phyloP scores from a whole-genome alignment of 2,329 filamentous ascomycete genomes.

The Ceratocystis eucalypticola region DNA sequence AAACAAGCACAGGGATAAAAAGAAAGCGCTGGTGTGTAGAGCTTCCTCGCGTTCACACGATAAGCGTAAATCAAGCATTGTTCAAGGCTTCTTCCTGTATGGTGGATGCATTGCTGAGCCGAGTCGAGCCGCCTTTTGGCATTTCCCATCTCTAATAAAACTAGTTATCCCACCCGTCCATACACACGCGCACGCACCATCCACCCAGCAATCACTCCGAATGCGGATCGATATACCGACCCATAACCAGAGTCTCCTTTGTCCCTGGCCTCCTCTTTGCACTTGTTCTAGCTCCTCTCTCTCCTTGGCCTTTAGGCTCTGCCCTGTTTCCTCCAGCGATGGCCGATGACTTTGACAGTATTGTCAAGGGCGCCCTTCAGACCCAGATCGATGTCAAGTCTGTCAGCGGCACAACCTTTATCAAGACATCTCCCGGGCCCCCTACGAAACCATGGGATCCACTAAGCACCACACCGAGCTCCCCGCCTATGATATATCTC shows the following conservation, averaged over 20 bases:
- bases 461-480: constrained; percentile 69
- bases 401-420: constrained; percentile 25
- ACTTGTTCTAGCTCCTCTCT: not conserved
- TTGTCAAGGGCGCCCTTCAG: constrained; percentile 78
- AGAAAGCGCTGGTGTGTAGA: not conserved
- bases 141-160: not conserved
- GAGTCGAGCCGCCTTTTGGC: not conserved
- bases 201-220: not conserved
- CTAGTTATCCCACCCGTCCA: too few species aligned
- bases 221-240: not conserved
- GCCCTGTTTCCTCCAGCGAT: not conserved
- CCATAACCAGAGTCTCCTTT: not conserved
- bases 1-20: too few species aligned
- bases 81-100: not conserved
- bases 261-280: not conserved
- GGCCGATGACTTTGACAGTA: constrained; percentile 49
- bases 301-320: not conserved
- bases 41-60: too few species aligned
- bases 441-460: constrained; percentile 48
- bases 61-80: not conserved
- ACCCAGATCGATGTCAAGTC: constrained; percentile 37
- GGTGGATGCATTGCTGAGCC: not conserved
- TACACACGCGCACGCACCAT: not conserved
- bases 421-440: constrained; percentile 31
- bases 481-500: constrained; percentile 91